phyloP scores from a whole-genome alignment of 2,329 filamentous ascomycete species.

The Hypoxylon sp. region DNA sequence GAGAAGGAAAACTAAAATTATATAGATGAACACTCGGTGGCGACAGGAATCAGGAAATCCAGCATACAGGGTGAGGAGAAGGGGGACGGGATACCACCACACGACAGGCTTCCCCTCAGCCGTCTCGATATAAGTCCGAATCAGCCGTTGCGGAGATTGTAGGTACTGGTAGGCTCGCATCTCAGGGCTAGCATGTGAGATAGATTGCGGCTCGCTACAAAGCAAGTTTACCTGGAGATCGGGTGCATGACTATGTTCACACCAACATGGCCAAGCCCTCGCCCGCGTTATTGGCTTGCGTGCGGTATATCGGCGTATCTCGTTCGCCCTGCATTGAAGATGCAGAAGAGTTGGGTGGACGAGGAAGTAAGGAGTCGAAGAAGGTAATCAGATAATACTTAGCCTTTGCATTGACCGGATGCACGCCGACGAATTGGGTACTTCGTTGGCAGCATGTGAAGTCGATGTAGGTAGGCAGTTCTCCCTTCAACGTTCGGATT shows the following conservation, averaged over 20 bases:
- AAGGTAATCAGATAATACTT: slow-evolving; percentile 27
- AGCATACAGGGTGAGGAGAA: slow-evolving; percentile 32
- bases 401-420: slow-evolving; percentile 45
- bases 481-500: slow-evolving; percentile 4
- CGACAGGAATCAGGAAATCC: slow-evolving; percentile 23
- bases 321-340: slow-evolving; percentile 24
- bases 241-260: slow-evolving; percentile 25
- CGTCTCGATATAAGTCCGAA: slow-evolving; percentile 31
- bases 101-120: slow-evolving; percentile 50
- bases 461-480: slow-evolving; percentile 9
- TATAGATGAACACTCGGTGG: slow-evolving; percentile 41
- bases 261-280: slow-evolving; percentile 16
- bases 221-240: slow-evolving; percentile 26
- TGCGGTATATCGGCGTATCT: slow-evolving; percentile 16
- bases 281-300: slow-evolving; percentile 11
- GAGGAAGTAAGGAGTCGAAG: slow-evolving; percentile 30
- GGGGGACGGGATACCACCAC: slow-evolving; percentile 41
- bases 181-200: slow-evolving; percentile 36
- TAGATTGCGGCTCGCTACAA: slow-evolving; percentile 43
- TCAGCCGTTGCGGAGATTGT: slow-evolving; percentile 33
- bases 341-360: slow-evolving; percentile 26
- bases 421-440: slow-evolving; percentile 43
- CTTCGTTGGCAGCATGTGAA: slow-evolving; percentile 43
- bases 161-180: slow-evolving; percentile 24
- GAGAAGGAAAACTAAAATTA: slow-evolving; percentile 31